A percentile compares a stretch with the other conserved stretches of the same genome.
phyloP scores from a whole-genome alignment of 2,329 filamentous ascomycete species.

The Aspergillus glaucus region DNA sequence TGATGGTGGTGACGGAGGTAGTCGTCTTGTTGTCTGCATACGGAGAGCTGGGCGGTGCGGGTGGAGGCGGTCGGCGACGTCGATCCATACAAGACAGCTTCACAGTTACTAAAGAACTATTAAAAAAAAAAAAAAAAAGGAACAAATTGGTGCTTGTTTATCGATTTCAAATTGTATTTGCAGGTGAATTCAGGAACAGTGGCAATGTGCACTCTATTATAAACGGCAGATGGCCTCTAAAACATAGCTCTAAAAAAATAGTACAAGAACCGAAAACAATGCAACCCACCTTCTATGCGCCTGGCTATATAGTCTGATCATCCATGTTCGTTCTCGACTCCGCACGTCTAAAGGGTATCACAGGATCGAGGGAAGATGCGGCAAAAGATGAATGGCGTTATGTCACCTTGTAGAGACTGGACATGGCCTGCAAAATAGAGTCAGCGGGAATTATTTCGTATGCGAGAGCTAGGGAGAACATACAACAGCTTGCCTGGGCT shows the following conservation, averaged over 20 bases:
- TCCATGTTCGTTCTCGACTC: neutral
- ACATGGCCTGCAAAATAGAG: constrained; percentile 12
- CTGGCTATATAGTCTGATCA: neutral
- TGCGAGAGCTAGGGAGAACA: constrained; percentile 27
- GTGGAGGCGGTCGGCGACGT: neutral
- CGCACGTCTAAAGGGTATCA: neutral
- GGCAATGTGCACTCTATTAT: neutral
- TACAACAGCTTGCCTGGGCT: constrained; percentile 75
- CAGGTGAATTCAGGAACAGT: neutral
- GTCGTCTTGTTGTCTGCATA: neutral
- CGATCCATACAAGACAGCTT: neutral
- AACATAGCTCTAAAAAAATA: neutral
- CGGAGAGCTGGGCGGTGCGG: neutral
- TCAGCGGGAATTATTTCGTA: neutral
- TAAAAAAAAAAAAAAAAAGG: too few species aligned
- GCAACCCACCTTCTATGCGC: constrained; percentile 1
- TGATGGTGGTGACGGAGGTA: constrained; percentile 2
- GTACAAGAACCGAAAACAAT: neutral
- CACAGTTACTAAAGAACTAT: neutral
- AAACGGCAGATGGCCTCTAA: neutral
- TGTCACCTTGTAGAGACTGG: constrained; percentile 20
- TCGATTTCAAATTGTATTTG: too few species aligned
- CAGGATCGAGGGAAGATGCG: neutral
- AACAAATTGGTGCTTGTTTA: too few species aligned
- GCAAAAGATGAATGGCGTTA: constrained; percentile 3